Evolutionary conservation across 495 filamentous ascomycete species (phyloP).

Genomic region (Trichoderma virens): DNA sequence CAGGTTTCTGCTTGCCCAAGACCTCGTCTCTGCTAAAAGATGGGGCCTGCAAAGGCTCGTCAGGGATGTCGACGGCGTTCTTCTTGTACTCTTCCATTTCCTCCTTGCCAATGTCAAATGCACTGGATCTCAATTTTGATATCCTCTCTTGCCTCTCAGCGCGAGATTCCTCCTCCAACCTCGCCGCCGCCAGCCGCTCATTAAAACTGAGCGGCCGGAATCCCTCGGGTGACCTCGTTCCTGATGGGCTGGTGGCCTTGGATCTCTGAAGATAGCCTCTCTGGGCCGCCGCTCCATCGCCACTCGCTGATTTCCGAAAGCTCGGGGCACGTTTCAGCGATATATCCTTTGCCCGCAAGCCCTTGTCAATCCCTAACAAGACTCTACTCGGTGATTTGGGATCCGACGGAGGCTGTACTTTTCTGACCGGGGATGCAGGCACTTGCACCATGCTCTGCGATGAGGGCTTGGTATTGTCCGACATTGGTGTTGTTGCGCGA

Average conservation of each 20-base stretch:
- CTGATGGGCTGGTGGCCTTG: slow-evolving; percentile 25
- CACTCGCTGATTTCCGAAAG: slow-evolving; percentile 26
- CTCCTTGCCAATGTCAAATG: slow-evolving; percentile 59
- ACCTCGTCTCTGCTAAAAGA: slow-evolving; percentile 59
- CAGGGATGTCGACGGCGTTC: slow-evolving; percentile 48
- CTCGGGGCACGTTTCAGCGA: slow-evolving; percentile 71
- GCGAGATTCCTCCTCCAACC: slow-evolving; percentile 47
- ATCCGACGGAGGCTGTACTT: slow-evolving; percentile 30
- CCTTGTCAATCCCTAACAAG: slow-evolving; percentile 84
- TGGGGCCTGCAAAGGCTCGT: slow-evolving; percentile 37
- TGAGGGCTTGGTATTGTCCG: slow-evolving; percentile 21
- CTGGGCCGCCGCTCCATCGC: slow-evolving; percentile 14
- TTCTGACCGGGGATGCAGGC: slow-evolving; percentile 67
- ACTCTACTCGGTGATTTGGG: slow-evolving; percentile 74
- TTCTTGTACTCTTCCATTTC: slow-evolving; percentile 60
- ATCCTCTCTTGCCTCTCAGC: slow-evolving; percentile 48
- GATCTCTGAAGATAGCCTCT: slow-evolving; percentile 37
- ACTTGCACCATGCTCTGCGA: slow-evolving; percentile 57
- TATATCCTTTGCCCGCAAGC: slow-evolving; percentile 70
- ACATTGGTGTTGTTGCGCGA: slow-evolving; percentile 12
- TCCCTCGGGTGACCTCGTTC: slow-evolving; percentile 15
- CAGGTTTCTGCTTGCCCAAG: slow-evolving; percentile 34
- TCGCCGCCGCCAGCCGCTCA: slow-evolving; percentile 68
- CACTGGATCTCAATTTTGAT: slow-evolving; percentile 53
- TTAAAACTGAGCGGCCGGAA: slow-evolving; percentile 67